Conservation (phyloP, 2,329 filamentous ascomycete genomes). For the Claviceps capensis region DNA sequence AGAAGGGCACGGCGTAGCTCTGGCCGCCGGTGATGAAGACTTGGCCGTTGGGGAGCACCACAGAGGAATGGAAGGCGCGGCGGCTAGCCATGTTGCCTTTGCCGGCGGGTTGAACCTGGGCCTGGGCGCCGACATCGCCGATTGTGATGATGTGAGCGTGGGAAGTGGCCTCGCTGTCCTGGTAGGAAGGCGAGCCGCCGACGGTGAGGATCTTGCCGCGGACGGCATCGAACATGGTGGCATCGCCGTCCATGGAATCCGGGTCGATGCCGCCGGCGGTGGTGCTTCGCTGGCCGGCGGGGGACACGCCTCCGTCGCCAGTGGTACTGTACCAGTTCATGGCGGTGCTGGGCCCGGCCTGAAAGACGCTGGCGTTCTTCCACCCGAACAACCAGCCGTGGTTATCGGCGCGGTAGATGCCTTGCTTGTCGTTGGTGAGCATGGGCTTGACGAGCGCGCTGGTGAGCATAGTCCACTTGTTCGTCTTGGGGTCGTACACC, state of each 20-base stretch:
- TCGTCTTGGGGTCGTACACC: constrained; percentile 30
- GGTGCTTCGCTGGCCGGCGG: constrained; percentile 23
- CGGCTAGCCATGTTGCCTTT: constrained; percentile 18
- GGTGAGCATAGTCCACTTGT: constrained; percentile 32
- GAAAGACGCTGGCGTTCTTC: constrained; percentile 15
- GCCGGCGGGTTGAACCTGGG: constrained; percentile 5
- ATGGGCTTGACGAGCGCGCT: constrained; percentile 32
- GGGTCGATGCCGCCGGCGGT: constrained; percentile 23
- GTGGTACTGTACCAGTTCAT: constrained; percentile 42
- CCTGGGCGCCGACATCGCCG: constrained; percentile 7
- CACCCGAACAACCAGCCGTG: constrained; percentile 7
- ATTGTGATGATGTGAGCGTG: constrained; percentile 27
- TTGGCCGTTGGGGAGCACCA: constrained; percentile 34
- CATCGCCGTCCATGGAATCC: constrained; percentile 39
- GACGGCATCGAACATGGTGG: constrained; percentile 45
- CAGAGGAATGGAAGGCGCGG: constrained; percentile 31
- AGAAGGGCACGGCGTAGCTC: constrained; percentile 26
- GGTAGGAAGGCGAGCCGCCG: constrained; percentile 35
- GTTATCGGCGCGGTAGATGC: constrained; percentile 30
- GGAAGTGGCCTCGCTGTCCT: constrained; percentile 24
- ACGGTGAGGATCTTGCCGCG: constrained; percentile 40
- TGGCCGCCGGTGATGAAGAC: constrained; percentile 36
- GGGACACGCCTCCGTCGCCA: constrained; percentile 24
- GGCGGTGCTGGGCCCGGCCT: constrained; percentile 10
- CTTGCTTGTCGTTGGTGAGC: constrained; percentile 33